Percentiles rank a stretch among this genome's conserved stretches.
phyloP scores from a whole-genome alignment of 139 green algal species.

The Tetradesmus obliquus region DNA sequence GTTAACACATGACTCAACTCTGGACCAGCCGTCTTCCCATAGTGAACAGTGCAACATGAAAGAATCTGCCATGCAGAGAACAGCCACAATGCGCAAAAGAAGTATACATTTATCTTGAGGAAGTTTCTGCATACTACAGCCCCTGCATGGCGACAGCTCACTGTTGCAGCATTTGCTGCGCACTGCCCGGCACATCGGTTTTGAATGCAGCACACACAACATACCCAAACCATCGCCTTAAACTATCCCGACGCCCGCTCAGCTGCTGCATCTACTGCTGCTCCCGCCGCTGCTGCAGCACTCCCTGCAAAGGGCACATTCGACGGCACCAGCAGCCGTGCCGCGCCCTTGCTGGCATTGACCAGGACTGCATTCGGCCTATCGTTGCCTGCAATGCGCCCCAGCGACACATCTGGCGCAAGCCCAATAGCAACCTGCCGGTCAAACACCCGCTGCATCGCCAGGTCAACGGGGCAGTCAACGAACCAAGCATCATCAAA shows the following conservation, averaged over 20 bases:
- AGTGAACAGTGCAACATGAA: too few relatives aligned
- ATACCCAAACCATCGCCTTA: too few relatives aligned
- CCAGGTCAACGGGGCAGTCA: conserved; percentile 68
- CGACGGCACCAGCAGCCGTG: conserved; percentile 65
- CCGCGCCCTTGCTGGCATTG: conserved; percentile 35
- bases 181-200: too few relatives aligned
- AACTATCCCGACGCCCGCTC: neutral
- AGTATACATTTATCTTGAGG: too few relatives aligned
- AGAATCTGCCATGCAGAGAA: too few relatives aligned
- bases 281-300: neutral
- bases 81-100: too few relatives aligned
- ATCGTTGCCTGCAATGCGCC: conserved; percentile 81
- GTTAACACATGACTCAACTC: too few relatives aligned
- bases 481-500: conserved; percentile 85
- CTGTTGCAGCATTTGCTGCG: too few relatives aligned
- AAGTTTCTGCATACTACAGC: too few relatives aligned
- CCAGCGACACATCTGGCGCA: conserved; percentile 52
- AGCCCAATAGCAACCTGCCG: conserved; percentile 70
- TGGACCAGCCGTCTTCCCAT: too few relatives aligned
- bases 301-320: conserved; percentile 47
- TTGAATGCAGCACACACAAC: too few relatives aligned
- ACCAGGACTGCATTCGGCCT: conserved; percentile 80
- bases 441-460: conserved; percentile 73
- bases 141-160: too few relatives aligned
- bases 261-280: neutral